A percentile compares a stretch with the other conserved stretches of the same genome.
Evolutionary conservation across 805 yeast genomes (phyloP).

Genomic region (Isabelozyma pseudorhagii): DNA sequence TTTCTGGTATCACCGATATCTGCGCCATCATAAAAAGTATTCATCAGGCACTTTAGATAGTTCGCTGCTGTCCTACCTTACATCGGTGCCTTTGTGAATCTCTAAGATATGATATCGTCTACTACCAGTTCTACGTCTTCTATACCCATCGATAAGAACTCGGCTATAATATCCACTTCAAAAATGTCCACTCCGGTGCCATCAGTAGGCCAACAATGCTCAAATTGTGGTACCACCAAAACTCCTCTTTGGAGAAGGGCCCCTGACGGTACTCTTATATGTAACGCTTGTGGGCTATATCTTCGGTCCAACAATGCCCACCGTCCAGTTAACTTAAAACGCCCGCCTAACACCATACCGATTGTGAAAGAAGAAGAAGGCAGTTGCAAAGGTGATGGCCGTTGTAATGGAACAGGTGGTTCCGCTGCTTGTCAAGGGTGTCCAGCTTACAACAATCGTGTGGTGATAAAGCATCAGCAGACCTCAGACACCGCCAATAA

Average conservation of each 20-base stretch:
- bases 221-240: constrained; percentile 54
- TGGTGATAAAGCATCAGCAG: constrained; percentile 28
- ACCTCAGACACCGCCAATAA: neutral
- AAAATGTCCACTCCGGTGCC: neutral
- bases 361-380: constrained; percentile 46
- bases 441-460: constrained; percentile 77
- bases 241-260: constrained; percentile 61
- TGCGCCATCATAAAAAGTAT: no score
- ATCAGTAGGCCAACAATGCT: constrained; percentile 43
- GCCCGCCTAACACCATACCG: constrained; percentile 50
- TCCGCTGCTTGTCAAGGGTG: constrained; percentile 76
- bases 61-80: no score
- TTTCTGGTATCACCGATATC: no score
- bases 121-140: no score
- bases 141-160: no score
- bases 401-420: constrained; percentile 89
- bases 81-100: no score
- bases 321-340: constrained; percentile 63
- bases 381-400: constrained; percentile 70
- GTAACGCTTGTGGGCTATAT: constrained; percentile 62
- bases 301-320: constrained; percentile 58
- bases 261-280: constrained; percentile 52
- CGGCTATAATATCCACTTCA: no score
- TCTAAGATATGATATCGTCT: no score
- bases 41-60: no score